Base-by-base conservation (phyloP, 2,329 filamentous ascomycete genomes). In the Colletotrichum higginsianum region DNA sequence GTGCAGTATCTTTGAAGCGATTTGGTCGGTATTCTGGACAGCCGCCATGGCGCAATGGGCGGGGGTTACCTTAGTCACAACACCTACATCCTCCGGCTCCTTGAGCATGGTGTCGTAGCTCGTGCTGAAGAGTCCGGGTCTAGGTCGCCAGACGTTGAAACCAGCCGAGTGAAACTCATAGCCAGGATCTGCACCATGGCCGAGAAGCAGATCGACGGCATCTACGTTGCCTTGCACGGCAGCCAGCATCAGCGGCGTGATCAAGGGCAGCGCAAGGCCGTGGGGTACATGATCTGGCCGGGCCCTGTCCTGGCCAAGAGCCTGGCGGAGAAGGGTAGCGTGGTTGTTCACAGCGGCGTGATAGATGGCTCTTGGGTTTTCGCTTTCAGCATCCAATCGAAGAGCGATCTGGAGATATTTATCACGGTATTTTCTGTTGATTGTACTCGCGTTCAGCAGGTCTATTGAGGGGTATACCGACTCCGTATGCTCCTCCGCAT, bases 391-490 rank as follows among this genome's bases (percentile, higher is more conserved):
- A 18, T 70, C 67, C 67, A 62, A 67, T 2, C 42, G 56, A 23
- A 70, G 67, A 15, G 62, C 47, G 30, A 53, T 44, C 1, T 12
- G n/a, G 16, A 53, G 42, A 30, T 61, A 66, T 2, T 2, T 53
- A 5, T 40, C 21, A 15, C 50, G 56, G 18, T 67, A 71, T 13
- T 38, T 50, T 4, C 44, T 38, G 23, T 26, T 44, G 5, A 67
- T 56, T 30, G 49, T 67, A 15, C 67, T 55, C 6, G 67, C 67
- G 16, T 50, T 47, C 21, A 71, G 49, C 67, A 71, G 56, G 30
- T 35, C 23, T 18, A 57, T 12, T 4, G 62, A 38, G 23, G 67
- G 40, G 40, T 21, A 40, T 18, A 50, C 18, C 4, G 4, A n/a
- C 30, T 49, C 21, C 2, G 15, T 26, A 2, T 18, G n/a, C 35